These are phyloP conservation scores for Cryptosporidium viatorum DNA, from an alignment of 169 alveolate genomes.

Conservation along the genomic window DNA sequence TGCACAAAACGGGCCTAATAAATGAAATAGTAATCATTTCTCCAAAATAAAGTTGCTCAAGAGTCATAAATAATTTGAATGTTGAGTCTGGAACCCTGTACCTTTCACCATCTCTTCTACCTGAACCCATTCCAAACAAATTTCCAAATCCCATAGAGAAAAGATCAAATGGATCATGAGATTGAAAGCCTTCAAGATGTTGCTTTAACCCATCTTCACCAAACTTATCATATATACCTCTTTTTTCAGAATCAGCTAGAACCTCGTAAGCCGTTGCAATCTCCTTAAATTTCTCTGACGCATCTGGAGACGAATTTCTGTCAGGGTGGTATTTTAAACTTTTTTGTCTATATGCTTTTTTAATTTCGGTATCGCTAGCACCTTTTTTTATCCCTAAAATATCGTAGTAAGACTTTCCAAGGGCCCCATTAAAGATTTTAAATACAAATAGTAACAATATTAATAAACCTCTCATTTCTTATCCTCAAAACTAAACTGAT, in stretches of 20 bases:
- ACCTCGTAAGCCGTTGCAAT: constrained; percentile 97
- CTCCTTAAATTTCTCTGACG: constrained; percentile 94
- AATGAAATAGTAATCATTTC: constrained; percentile 79
- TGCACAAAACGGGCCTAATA: constrained; percentile 81
- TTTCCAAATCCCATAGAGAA: constrained; percentile 95
- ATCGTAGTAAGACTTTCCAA: constrained; percentile 80
- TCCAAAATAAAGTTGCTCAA: constrained; percentile 85
- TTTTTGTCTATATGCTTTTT: constrained; percentile 84
- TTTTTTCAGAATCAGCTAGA: constrained; percentile 92
- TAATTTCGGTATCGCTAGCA: constrained; percentile 85
- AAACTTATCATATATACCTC: constrained; percentile 77
- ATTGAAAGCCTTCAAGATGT: constrained; percentile 64
- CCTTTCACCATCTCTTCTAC: constrained; percentile 79
- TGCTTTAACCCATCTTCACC: constrained; percentile 81
- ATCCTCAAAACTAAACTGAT: background rate
- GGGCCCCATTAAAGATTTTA: background rate
- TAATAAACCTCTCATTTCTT: constrained; percentile 17
- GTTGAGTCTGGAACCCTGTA: constrained; percentile 83
- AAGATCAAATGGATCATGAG: constrained; percentile 91
- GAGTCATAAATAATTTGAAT: constrained; percentile 77
- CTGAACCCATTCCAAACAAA: constrained; percentile 81
- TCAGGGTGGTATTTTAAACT: constrained; percentile 94
- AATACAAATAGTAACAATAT: background rate
- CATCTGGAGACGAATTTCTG: constrained; percentile 76
- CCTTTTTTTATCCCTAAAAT: constrained; percentile 85